Base-by-base conservation (phyloP, 768 basidiomycete genomes). In the Hebeloma cylindrosporum region DNA sequence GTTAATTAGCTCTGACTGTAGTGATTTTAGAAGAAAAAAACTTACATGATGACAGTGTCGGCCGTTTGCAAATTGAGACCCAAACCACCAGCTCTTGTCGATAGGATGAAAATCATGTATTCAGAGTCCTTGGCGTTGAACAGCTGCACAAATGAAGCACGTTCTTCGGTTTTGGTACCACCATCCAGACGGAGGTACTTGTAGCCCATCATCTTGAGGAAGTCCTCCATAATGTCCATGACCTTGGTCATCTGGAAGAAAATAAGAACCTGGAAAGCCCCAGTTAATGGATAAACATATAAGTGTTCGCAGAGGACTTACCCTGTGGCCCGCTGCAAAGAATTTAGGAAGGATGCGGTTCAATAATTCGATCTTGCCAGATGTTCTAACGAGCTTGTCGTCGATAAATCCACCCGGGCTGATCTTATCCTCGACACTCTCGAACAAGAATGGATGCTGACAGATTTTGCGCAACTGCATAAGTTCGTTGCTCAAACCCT, bases 191-290 rank as follows among this genome's bases (percentile, higher is more conserved):
- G 88, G 40, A 95, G 82, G 63, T 89, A 85, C 56, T 88, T 85
- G 79, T 80, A 91, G 3, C 79, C 78, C 79, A 84, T 82, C 77
- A 85, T 84, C 62, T 87, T 89, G 59, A 96, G 68, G 59, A 93
- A 97, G 58, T 97, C 94, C 58, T 92, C 91, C 82, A 95, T 92
- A 62, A 96, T 93, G 51, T 95, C 91, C 94, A 98, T 96, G 57
- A 97, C 92, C 60, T 93, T 90, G 11, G 94, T 97, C 96, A 98
- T 97, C 68, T 99, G 96, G 84, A 98, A 98, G 82, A 99, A 98
- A 57, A 99, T 97, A 45, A 99, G 82, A 34, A 95, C 91, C 88
- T 93, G 20, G 34, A 23, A 26, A 39, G 10, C 44, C 37, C 32
- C 31, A 41, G 30, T 40, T 43, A 41, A n/a, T 31, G 18, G 6